Evolutionary conservation across 1,139 yeast species (phyloP), one percentile per base, ranked within the genome.

Genomic region (Debaryomyces fabryi): DNA sequence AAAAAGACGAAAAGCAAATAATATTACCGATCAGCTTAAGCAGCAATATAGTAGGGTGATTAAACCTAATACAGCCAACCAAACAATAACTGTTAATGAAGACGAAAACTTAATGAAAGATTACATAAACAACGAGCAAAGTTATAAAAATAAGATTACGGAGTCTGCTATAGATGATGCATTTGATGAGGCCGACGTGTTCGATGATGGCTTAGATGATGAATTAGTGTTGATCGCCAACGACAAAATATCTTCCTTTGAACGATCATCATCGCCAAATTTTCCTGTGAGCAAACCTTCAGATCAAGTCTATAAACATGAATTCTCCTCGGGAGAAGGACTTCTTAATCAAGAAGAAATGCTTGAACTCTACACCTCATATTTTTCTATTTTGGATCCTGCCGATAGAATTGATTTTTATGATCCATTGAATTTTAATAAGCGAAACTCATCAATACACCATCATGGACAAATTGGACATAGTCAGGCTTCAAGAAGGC

Each of bases 351-450:
- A 65, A 12, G 63, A 60, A 3, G 62, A 74, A 33, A 57, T 56
- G 44, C 53, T 61, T 44, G 74, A 72, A 34, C 62, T 74, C 3
- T 72, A 71, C 53, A 68, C 76, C n/a, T 57, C 63, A 12, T 69
- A 71, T 51, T 71, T 55, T 49, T 57, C 64, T 1, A 52, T 62
- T 1, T 42, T 65, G 10, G 67, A 62, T 33, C 61, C 66, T 1
- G 51, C 53, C 4, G 62, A 60, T 4, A 46, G 44, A 18, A 44
- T 50, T 2, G 42, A 51, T 1, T 61, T 57, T 46, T 65, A 59
- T 45, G 63, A 65, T 45, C 71, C 75, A 6, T 13, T 39, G 13
- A 58, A 56, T 5, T 49, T 53, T 3, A 27, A 16, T 30, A 21
- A 29, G 18, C 44, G 3, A 32, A 35, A 5, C 5, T 12, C 23